phyloP scores from a whole-genome alignment of 1,284 basidiomycete genomes.

The Boletus semigastroideus region DNA sequence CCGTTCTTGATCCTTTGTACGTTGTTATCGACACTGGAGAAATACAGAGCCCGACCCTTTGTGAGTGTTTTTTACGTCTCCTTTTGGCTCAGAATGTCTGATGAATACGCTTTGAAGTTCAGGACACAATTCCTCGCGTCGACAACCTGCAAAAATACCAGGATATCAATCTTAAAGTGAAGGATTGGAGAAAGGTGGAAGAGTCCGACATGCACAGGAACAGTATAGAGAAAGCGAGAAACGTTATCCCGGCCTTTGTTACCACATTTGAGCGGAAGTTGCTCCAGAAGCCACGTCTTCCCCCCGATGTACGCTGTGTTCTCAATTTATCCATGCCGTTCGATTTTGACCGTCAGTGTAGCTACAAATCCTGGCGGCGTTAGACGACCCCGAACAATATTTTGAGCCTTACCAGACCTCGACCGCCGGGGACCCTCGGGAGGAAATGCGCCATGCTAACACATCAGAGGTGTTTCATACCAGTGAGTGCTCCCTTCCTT shows the following conservation, averaged over 20 bases:
- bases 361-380: too few relatives aligned
- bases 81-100: neutral
- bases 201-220: neutral
- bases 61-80: neutral
- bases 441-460: neutral
- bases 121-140: neutral
- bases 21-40: neutral
- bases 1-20: too few relatives aligned
- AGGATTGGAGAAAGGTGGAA: neutral
- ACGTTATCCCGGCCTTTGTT: neutral
- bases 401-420: neutral
- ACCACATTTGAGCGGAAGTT: neutral
- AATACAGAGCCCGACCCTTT: neutral
- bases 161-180: neutral
- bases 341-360: neutral
- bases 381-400: neutral
- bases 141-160: neutral
- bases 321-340: neutral
- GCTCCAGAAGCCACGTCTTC: neutral
- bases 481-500: neutral
- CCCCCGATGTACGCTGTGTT: neutral
- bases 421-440: neutral
- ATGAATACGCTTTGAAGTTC: neutral
- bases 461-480: neutral
- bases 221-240: neutral